phyloP scores from a whole-genome alignment of 805 yeast species.

The Barnettozyma populi region DNA sequence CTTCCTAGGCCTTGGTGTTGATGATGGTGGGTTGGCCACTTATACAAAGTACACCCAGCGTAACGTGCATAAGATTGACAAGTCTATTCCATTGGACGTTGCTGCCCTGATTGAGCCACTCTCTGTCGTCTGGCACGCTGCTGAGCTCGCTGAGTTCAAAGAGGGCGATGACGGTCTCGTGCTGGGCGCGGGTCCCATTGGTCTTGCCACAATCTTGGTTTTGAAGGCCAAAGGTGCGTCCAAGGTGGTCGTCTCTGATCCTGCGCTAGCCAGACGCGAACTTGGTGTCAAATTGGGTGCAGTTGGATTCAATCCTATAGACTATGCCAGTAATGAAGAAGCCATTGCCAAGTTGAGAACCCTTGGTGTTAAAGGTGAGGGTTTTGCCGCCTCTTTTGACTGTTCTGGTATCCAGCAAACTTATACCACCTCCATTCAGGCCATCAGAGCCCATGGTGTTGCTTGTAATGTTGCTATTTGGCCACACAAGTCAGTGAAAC shows the following conservation, averaged over 20 bases:
- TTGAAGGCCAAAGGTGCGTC: slow-evolving; percentile 43
- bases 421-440: slow-evolving; percentile 36
- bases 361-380: slow-evolving; percentile 36
- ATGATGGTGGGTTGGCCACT: slow-evolving; percentile 44
- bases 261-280: slow-evolving; percentile 55
- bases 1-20: slow-evolving; percentile 45
- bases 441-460: slow-evolving; percentile 37
- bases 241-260: slow-evolving; percentile 55
- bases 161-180: slow-evolving; percentile 44
- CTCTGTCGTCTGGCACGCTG: slow-evolving; percentile 57
- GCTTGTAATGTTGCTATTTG: slow-evolving; percentile 46
- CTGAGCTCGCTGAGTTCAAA: slow-evolving; percentile 37
- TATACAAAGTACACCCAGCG: slow-evolving; percentile 34
- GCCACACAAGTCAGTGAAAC: slow-evolving; percentile 40
- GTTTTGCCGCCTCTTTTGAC: slow-evolving; percentile 48
- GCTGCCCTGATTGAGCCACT: slow-evolving; percentile 56
- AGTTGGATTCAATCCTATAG: slow-evolving; percentile 37
- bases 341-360: slow-evolving; percentile 29
- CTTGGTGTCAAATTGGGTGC: slow-evolving; percentile 48
- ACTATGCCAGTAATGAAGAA: slow-evolving; percentile 22
- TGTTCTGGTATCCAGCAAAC: slow-evolving; percentile 48
- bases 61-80: slow-evolving; percentile 36
- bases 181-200: slow-evolving; percentile 61
- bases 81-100: slow-evolving; percentile 41
- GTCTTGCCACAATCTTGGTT: slow-evolving; percentile 52